Conservation (phyloP, 495 filamentous ascomycete species). For the Aspergillus saccharolyticus region DNA sequence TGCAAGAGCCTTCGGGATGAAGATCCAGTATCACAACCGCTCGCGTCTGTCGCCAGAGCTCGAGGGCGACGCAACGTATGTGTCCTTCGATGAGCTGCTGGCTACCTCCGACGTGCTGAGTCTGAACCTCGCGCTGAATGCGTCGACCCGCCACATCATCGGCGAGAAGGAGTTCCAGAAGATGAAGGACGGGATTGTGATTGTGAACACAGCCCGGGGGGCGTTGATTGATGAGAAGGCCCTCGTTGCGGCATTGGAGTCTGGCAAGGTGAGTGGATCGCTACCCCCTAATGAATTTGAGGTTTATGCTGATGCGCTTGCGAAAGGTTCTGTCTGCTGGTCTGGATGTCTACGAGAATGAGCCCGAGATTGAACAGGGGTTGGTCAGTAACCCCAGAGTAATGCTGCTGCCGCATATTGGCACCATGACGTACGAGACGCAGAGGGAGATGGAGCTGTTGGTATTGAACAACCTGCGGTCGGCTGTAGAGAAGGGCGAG, state of each 20-base stretch:
- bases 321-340: slow-evolving; percentile 51
- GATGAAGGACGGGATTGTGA: slow-evolving; percentile 73
- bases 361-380: slow-evolving; percentile 66
- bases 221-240: slow-evolving; percentile 74
- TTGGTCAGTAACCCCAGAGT: slow-evolving; percentile 64
- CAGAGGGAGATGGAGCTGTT: slow-evolving; percentile 76
- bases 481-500: slow-evolving; percentile 57
- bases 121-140: slow-evolving; percentile 68
- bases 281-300: not conserved
- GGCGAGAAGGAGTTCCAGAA: slow-evolving; percentile 57
- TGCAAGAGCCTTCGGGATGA: slow-evolving; percentile 65
- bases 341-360: slow-evolving; percentile 79
- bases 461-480: slow-evolving; percentile 61
- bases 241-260: slow-evolving; percentile 63
- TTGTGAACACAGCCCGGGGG: slow-evolving; percentile 80
- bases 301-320: not conserved
- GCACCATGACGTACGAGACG: slow-evolving; percentile 60
- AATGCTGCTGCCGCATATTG: slow-evolving; percentile 77
- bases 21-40: slow-evolving; percentile 68
- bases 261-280: slow-evolving; percentile 64
- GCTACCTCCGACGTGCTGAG: slow-evolving; percentile 67
- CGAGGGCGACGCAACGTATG: slow-evolving; percentile 58
- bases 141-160: slow-evolving; percentile 64
- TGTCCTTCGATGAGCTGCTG: slow-evolving; percentile 65
- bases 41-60: slow-evolving; percentile 47